These are phyloP conservation scores for Bipolaris sorokiniana DNA, from an alignment of 2,329 filamentous ascomycete species.

Conservation along the genomic window DNA sequence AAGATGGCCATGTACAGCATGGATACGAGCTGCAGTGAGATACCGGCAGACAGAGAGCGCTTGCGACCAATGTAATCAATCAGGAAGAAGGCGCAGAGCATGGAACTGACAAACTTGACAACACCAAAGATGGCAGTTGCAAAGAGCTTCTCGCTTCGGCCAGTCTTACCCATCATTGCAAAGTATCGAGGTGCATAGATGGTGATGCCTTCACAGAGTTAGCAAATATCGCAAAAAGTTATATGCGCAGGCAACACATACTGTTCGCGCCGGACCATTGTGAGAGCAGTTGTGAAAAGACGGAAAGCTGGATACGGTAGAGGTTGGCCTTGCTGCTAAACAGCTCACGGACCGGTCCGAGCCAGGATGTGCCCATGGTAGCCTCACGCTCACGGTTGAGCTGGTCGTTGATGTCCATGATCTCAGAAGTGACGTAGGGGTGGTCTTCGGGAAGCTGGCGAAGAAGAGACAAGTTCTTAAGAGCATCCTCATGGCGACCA, in stretches of 20 bases:
- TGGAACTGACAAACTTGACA: constrained; percentile 70
- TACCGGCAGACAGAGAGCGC: constrained; percentile 57
- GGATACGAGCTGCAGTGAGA: constrained; percentile 56
- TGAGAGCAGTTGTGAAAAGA: constrained; percentile 71
- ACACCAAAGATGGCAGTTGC: constrained; percentile 78
- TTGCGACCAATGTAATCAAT: constrained; percentile 82
- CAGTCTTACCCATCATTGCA: constrained; percentile 71
- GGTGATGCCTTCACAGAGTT: constrained; percentile 56
- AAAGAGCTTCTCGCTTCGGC: constrained; percentile 71
- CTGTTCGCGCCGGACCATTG: constrained; percentile 74
- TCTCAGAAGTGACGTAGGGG: constrained; percentile 67
- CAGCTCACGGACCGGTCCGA: constrained; percentile 71
- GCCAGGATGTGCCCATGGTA: constrained; percentile 67
- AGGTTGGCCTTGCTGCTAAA: constrained; percentile 71
- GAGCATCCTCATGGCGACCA: constrained; percentile 64
- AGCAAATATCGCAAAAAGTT: neutral
- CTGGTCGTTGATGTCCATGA: constrained; percentile 67
- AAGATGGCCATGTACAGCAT: constrained; percentile 63
- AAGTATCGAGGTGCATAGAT: constrained; percentile 79
- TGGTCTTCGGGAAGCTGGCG: constrained; percentile 66
- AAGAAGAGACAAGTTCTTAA: constrained; percentile 62
- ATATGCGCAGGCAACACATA: constrained; percentile 50
- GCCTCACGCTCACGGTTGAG: constrained; percentile 76
- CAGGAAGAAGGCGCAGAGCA: constrained; percentile 76
- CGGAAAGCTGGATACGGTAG: constrained; percentile 73